These are phyloP conservation scores for Exophiala lecanii-corni DNA, from an alignment of 2,329 filamentous ascomycete genomes.

Conservation along the genomic window DNA sequence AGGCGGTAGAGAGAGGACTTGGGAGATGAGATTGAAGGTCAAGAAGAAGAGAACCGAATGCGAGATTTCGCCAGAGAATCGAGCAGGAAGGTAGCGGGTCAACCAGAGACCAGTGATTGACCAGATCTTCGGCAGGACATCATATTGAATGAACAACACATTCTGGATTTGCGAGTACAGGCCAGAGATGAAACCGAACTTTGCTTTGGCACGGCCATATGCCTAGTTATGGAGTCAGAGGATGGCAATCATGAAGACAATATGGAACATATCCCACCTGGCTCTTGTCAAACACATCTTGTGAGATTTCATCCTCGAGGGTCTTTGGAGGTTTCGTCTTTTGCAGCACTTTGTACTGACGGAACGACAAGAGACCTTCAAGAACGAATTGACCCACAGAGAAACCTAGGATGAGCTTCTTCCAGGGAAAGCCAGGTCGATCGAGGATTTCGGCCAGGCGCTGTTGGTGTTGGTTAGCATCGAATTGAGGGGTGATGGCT, in stretches of 20 bases:
- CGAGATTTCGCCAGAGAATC: conserved; percentile 86
- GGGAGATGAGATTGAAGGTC: conserved; percentile 75
- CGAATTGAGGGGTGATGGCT: conserved; percentile 1
- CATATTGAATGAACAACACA: conserved; percentile 80
- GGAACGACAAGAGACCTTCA: conserved; percentile 81
- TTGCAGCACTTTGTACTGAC: conserved; percentile 84
- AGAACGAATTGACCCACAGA: conserved; percentile 86
- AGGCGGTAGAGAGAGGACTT: conserved; percentile 71
- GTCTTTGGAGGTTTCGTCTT: conserved; percentile 77
- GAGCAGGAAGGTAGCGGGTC: conserved; percentile 66
- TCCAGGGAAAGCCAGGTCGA: conserved; percentile 93
- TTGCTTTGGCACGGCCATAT: conserved; percentile 92
- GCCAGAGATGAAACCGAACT: conserved; percentile 75
- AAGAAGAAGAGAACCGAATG: conserved; percentile 93
- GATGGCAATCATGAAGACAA: not conserved
- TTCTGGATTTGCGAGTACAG: conserved; percentile 86
- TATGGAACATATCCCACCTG: conserved; percentile 50
- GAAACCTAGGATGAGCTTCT: conserved; percentile 91
- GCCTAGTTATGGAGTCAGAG: conserved; percentile 46
- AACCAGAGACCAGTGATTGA: conserved; percentile 70
- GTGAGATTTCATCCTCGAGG: conserved; percentile 78
- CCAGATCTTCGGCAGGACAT: conserved; percentile 90
- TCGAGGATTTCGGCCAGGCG: conserved; percentile 81
- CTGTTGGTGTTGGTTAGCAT: conserved; percentile 30
- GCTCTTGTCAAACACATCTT: conserved; percentile 89